These are phyloP conservation scores for Eleusine coracana DNA, from an alignment of 176 grass and related monocot species.

Conservation along the genomic window DNA sequence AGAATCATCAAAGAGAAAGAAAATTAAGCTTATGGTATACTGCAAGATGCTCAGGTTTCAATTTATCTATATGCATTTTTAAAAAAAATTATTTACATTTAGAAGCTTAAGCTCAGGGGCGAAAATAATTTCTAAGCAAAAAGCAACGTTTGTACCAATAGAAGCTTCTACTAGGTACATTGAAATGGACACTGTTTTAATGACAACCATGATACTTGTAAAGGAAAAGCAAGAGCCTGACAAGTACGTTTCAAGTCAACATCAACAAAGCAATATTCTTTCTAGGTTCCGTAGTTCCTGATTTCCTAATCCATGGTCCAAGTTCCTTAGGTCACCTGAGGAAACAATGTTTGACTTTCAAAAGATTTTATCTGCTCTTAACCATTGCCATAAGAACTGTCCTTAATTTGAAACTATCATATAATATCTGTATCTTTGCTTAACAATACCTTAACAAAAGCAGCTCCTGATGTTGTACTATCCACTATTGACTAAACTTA, in stretches of 20 bases:
- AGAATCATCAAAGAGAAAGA: neutral
- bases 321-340: neutral
- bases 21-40: neutral
- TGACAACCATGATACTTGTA: neutral
- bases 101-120: neutral
- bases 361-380: slow-evolving; percentile 15
- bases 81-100: neutral
- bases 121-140: neutral
- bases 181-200: neutral
- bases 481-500: neutral
- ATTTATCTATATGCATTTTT: neutral
- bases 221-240: neutral
- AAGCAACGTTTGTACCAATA: neutral
- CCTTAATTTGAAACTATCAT: neutral
- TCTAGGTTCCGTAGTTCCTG: neutral
- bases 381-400: neutral
- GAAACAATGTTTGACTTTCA: neutral
- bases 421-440: neutral
- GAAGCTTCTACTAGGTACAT: neutral
- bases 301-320: slow-evolving; percentile 26
- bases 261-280: neutral
- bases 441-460: neutral
- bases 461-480: neutral
- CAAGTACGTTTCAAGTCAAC: neutral
- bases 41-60: neutral